Evolutionary conservation across 768 basidiomycete species (phyloP).

Genomic region (Mycena alexandri): DNA sequence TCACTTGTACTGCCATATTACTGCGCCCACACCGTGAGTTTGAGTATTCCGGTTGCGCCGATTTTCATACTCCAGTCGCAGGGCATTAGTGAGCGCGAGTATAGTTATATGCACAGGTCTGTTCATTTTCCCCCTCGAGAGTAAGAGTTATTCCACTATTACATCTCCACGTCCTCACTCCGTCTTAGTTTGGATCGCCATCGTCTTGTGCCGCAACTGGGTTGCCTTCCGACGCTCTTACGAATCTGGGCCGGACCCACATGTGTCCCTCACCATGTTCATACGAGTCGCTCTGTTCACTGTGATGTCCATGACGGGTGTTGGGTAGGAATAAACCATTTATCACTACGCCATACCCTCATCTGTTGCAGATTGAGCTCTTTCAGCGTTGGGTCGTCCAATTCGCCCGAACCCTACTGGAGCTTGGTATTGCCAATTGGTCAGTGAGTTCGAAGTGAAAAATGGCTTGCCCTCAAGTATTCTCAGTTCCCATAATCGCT

Average conservation of each 20-base stretch:
- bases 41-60: neutral
- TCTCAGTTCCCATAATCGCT: constrained; percentile 22
- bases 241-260: neutral
- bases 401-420: constrained; percentile 9
- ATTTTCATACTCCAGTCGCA: neutral
- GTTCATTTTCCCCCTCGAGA: constrained; percentile 23
- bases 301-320: constrained; percentile 10
- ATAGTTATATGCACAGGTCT: constrained; percentile 8
- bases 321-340: constrained; percentile 8
- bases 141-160: neutral
- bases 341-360: neutral
- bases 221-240: constrained; percentile 5
- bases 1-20: constrained; percentile 26
- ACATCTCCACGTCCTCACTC: neutral
- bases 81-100: constrained; percentile 2
- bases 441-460: neutral
- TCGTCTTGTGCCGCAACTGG: constrained; percentile 26
- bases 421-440: constrained; percentile 11
- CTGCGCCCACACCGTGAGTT: constrained; percentile 12
- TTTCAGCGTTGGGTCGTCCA: neutral
- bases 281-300: constrained; percentile 24
- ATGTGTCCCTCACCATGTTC: constrained; percentile 24
- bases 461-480: no score
- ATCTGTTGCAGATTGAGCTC: constrained; percentile 16
- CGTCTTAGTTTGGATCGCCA: constrained; percentile 20